phyloP scores from a whole-genome alignment of 2,329 filamentous ascomycete species.

The Cadophora sp. region DNA sequence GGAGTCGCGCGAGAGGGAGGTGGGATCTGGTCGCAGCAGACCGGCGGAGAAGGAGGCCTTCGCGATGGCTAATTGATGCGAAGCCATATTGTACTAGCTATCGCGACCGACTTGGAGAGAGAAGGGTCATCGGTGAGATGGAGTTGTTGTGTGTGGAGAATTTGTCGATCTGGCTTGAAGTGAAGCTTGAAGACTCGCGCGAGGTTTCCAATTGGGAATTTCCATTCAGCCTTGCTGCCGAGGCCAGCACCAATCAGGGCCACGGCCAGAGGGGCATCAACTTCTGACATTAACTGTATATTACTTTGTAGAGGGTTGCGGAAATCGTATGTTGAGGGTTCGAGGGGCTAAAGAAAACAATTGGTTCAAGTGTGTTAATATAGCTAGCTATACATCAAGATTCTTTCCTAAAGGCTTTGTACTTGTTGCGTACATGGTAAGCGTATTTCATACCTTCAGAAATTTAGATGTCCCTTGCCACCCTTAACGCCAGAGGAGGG shows the following conservation, averaged over 20 bases:
- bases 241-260: slow-evolving; percentile 1
- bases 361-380: too few relatives aligned
- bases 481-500: too few relatives aligned
- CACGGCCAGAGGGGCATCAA: too few relatives aligned
- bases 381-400: too few relatives aligned
- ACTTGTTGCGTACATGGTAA: too few relatives aligned
- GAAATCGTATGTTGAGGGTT: too few relatives aligned
- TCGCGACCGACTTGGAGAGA: slow-evolving; percentile 3
- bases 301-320: too few relatives aligned
- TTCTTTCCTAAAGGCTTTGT: too few relatives aligned
- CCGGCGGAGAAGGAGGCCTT: slow-evolving; percentile 80
- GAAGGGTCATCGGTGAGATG: slow-evolving; percentile 1
- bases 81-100: slow-evolving; percentile 58
- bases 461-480: too few relatives aligned
- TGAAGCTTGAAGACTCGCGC: slow-evolving; percentile 5
- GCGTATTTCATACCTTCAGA: too few relatives aligned
- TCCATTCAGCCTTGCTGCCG: slow-evolving; percentile 20
- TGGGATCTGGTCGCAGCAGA: slow-evolving; percentile 77
- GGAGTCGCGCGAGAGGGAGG: slow-evolving; percentile 69
- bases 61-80: slow-evolving; percentile 76
- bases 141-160: slow-evolving; percentile 15
- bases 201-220: background rate
- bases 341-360: too few relatives aligned
- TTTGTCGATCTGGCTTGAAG: background rate
- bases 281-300: too few relatives aligned